A percentile compares a stretch with the other conserved stretches of the same genome.
Conservation (phyloP, 345 rosid species). For the Leavenworthia alabamica region DNA sequence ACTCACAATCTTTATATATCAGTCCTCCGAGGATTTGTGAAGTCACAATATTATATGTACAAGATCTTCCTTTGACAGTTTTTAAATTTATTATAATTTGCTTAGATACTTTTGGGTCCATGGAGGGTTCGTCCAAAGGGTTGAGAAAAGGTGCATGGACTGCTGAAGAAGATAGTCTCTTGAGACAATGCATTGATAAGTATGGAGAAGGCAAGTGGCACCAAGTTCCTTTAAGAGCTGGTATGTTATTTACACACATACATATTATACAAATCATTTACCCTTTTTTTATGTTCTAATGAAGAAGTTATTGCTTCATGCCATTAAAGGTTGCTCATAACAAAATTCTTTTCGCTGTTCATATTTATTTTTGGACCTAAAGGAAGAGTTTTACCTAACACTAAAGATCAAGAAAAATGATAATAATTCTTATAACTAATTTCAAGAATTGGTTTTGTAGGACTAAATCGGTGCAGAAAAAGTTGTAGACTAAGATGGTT, state of each 20-base stretch:
- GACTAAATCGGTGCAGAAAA: slow-evolving; percentile 57
- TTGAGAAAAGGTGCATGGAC: slow-evolving; percentile 47
- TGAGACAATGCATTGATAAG: slow-evolving; percentile 24
- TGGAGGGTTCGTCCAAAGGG: slow-evolving; percentile 9
- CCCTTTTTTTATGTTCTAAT: too few species aligned
- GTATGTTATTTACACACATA: slow-evolving; percentile 1
- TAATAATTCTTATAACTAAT: too few species aligned
- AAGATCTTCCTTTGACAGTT: background rate
- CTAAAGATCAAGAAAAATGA: too few species aligned
- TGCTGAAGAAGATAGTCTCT: slow-evolving; percentile 38
- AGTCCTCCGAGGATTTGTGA: slow-evolving; percentile 1
- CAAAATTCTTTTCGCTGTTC: background rate
- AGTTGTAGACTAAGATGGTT: slow-evolving; percentile 62
- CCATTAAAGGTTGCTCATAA: background rate
- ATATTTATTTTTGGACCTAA: background rate
- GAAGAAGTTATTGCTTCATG: background rate
- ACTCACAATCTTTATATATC: background rate
- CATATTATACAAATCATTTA: background rate
- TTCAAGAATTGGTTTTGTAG: slow-evolving; percentile 22
- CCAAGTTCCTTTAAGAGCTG: slow-evolving; percentile 34
- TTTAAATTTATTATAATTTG: background rate
- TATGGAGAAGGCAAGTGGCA: slow-evolving; percentile 48
- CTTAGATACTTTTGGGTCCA: background rate
- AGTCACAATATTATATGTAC: background rate
- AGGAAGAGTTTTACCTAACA: background rate